phyloP scores from a whole-genome alignment of 306 rosid species.

The Lathyrus sativus region DNA sequence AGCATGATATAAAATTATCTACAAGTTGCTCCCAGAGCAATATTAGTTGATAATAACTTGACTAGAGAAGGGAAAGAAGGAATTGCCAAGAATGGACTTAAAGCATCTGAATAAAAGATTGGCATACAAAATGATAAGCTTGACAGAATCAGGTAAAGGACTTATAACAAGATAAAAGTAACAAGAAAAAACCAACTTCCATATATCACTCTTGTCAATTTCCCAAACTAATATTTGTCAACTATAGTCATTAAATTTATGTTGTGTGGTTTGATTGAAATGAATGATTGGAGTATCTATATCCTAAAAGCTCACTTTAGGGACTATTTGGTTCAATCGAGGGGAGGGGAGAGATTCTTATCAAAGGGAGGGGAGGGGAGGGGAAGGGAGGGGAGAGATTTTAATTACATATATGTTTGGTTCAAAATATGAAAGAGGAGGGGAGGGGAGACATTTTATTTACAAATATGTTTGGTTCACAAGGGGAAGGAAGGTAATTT shows the following conservation, averaged over 20 bases:
- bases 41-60: neutral
- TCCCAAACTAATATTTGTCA: slow-evolving; percentile 9
- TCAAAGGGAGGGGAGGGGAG: no score
- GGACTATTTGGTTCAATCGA: no score
- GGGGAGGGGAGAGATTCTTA: no score
- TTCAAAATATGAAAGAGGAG: no score
- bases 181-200: neutral
- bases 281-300: neutral
- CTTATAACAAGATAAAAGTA: neutral
- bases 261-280: neutral
- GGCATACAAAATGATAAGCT: slow-evolving; percentile 10
- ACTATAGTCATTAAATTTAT: neutral
- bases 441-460: no score
- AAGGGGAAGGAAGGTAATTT: no score
- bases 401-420: no score
- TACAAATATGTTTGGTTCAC: no score
- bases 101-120: slow-evolving; percentile 3
- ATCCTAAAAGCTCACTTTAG: no score
- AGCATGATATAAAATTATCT: neutral
- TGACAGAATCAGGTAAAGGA: slow-evolving; percentile 13
- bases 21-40: neutral
- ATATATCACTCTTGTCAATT: neutral
- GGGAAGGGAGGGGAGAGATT: no score
- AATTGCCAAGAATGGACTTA: slow-evolving; percentile 1
- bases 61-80: slow-evolving; percentile 21